phyloP scores from a whole-genome alignment of 202 grass and related monocot species.

The Brachypodium distachyon region DNA sequence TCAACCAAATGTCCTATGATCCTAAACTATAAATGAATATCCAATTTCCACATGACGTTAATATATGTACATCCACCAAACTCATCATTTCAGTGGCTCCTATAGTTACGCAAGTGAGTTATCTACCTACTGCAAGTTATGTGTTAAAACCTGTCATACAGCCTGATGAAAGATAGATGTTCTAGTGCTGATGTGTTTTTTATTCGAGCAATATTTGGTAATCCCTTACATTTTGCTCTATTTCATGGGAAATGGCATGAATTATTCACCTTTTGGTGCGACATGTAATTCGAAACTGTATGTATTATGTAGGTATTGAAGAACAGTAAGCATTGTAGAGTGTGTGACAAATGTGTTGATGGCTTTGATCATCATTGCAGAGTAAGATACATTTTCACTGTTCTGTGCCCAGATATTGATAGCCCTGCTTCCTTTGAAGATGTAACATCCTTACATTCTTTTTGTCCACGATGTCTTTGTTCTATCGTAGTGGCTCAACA shows the following conservation, averaged over 20 bases:
- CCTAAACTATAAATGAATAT: neutral
- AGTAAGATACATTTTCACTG: conserved; percentile 28
- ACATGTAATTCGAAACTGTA: neutral
- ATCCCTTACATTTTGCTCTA: neutral
- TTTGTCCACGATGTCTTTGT: neutral
- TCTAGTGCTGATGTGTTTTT: neutral
- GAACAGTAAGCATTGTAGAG: conserved; percentile 97
- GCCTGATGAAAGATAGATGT: neutral
- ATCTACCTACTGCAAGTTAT: neutral
- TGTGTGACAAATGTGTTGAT: conserved; percentile 97
- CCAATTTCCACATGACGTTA: neutral
- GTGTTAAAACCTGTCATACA: neutral
- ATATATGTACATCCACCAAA: neutral
- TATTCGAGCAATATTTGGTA: neutral
- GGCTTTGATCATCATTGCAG: conserved; percentile 99
- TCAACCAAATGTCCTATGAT: neutral
- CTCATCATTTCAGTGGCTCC: neutral
- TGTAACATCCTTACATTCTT: neutral
- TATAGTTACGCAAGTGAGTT: neutral
- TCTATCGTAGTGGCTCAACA: conserved; percentile 84
- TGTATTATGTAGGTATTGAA: conserved; percentile 65
- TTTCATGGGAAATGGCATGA: neutral
- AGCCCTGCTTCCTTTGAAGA: neutral
- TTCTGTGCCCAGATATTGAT: neutral
- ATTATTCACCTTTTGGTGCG: neutral